Base-by-base conservation (phyloP, 1,284 basidiomycete genomes). In the Malassezia vespertilionis region DNA sequence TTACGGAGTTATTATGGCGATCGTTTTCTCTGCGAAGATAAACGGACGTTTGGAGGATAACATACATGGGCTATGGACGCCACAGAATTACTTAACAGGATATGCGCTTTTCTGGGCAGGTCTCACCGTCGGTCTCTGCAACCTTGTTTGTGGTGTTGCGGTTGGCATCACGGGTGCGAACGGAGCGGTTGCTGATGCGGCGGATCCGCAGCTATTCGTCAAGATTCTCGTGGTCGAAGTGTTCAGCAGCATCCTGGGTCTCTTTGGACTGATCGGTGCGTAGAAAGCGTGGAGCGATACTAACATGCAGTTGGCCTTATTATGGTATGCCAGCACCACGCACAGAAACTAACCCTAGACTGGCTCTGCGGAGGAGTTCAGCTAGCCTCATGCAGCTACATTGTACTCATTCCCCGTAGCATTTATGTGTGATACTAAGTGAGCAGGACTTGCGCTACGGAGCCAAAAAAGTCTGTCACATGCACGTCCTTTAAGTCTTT, bases 401-500 rank as follows among this genome's bases (percentile, higher is more conserved):
- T 21, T 14, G 28, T 28, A 39, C 22, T 14, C 8, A 43, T 22
- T 36, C 14, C 35, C 21, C n/a, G n/a, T n/a, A n/a, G n/a, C 23
- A 32, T n/a, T 14, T 18, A 31, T 33, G 21, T 30, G 20, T 12
- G 18, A 31, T 21, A 9, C 17, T 27, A 39, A 3, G 61, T 66
- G 5, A 77, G 59, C 59, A 93, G 86, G 0, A 84, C 86, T 50
- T 84, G 82, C 3, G 85, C 78, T 8, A 95, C 86, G 1, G 85
- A 87, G 2, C 91, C 91, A 59, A 97, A 87, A 71, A 97, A 97
- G 72, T 96, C 90, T 4, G 90, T 95, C 52, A 96, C 78, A 14
- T 82, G 79, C 0, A 84, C 79, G n/a, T 80, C 71, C 34, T 76
- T 73, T 9, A 89, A 74, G 2, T 79, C 73, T n/a, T 85, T 76